A percentile compares a stretch with the other conserved stretches of the same genome.
Conservation (phyloP, 768 basidiomycete genomes). For the Dictyophora rubrovolvata region DNA sequence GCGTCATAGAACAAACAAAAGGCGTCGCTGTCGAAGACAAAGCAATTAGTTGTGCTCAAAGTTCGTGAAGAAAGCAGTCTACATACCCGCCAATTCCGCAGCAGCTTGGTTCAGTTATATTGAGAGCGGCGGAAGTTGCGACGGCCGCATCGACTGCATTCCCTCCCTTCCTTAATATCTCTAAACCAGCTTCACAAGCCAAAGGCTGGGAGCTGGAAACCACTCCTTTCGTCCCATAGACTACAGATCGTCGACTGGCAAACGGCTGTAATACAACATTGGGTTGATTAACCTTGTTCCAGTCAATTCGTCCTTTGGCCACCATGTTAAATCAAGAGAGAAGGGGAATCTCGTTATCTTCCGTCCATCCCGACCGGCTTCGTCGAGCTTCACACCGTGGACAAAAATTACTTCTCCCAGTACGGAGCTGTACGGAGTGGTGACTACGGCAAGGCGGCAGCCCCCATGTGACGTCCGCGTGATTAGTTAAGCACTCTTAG, state of each 20-base stretch:
- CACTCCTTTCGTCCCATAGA: constrained; percentile 79
- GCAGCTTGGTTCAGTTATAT: constrained; percentile 79
- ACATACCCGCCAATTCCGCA: constrained; percentile 89
- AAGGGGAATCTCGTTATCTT: neutral
- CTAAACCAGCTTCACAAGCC: constrained; percentile 84
- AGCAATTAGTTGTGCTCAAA: constrained; percentile 10
- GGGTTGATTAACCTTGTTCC: constrained; percentile 57
- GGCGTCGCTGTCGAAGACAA: constrained; percentile 47
- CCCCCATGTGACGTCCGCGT: neutral
- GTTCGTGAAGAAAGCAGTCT: neutral
- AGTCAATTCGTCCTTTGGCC: constrained; percentile 28
- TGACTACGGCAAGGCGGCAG: neutral
- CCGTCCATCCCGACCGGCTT: neutral
- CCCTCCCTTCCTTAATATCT: constrained; percentile 85
- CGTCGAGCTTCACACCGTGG: neutral
- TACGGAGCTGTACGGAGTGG: too few species aligned
- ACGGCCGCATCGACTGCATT: constrained; percentile 98
- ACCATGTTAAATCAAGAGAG: neutral
- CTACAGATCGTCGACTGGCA: constrained; percentile 75
- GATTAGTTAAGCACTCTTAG: neutral
- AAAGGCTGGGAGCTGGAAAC: constrained; percentile 87
- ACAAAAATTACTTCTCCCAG: neutral
- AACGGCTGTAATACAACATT: constrained; percentile 60
- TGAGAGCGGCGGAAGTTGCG: constrained; percentile 84
- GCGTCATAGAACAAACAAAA: constrained; percentile 93